These are phyloP conservation scores for Penicillium cinerascens DNA, from an alignment of 495 filamentous ascomycete species.

Conservation along the genomic window DNA sequence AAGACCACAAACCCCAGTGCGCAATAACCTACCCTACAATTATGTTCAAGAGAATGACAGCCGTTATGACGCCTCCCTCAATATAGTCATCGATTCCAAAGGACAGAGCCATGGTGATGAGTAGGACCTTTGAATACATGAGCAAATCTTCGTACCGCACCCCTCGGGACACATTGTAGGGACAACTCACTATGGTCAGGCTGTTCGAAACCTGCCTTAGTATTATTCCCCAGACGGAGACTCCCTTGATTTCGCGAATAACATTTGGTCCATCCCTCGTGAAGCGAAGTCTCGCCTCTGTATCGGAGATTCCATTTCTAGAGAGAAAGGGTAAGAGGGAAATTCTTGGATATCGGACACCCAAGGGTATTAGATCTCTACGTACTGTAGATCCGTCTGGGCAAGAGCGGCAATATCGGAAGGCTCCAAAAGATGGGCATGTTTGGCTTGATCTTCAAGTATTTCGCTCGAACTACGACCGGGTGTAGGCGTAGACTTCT, in stretches of 20 bases:
- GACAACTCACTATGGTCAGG: conserved; percentile 51
- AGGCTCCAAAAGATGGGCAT: conserved; percentile 31
- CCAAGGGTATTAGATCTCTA: not conserved
- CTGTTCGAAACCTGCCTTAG: conserved; percentile 62
- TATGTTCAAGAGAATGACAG: conserved; percentile 79
- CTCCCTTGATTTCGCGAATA: conserved; percentile 52
- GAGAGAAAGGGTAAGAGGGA: not conserved
- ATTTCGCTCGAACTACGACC: conserved; percentile 1
- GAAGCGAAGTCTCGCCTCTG: conserved; percentile 52
- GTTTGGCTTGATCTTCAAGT: conserved; percentile 1
- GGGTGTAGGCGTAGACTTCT: conserved; percentile 5
- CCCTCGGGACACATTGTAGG: not conserved
- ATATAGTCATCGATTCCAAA: conserved; percentile 78
- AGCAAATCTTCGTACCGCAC: not conserved
- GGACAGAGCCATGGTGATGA: conserved; percentile 79
- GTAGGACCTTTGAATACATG: conserved; percentile 55
- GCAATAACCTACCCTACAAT: conserved; percentile 52
- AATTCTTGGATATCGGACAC: not conserved
- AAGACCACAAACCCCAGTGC: not conserved
- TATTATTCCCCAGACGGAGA: conserved; percentile 55
- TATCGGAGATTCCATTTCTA: conserved; percentile 52
- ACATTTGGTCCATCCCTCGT: conserved; percentile 58
- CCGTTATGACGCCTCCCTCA: conserved; percentile 78
- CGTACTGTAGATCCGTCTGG: conserved; percentile 31
- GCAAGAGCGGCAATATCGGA: conserved; percentile 23